Percentiles rank a stretch among this genome's conserved stretches.
phyloP scores from a whole-genome alignment of 768 basidiomycete genomes.

The Boletus eberwhitei region DNA sequence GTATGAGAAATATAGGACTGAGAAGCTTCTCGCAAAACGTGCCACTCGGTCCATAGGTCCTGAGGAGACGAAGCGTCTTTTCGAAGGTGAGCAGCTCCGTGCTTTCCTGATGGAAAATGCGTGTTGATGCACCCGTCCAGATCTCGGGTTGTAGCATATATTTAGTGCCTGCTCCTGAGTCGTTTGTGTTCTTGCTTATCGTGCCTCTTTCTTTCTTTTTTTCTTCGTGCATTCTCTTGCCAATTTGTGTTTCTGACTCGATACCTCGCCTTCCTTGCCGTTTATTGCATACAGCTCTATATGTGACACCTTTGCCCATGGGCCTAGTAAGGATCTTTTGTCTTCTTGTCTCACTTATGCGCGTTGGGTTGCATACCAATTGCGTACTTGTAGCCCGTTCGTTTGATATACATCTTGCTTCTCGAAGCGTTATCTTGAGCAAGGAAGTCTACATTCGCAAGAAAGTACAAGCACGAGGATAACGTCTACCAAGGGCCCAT shows the following conservation, averaged over 20 bases:
- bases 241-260: conserved; percentile 1
- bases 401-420: conserved; percentile 20
- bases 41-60: conserved; percentile 78
- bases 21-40: conserved; percentile 83
- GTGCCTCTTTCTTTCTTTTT: background rate
- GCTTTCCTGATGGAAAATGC: conserved; percentile 19
- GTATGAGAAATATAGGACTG: conserved; percentile 91
- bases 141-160: conserved; percentile 44
- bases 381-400: conserved; percentile 24
- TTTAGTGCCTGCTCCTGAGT: conserved; percentile 17
- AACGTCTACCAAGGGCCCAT: background rate
- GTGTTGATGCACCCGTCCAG: conserved; percentile 31
- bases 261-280: background rate
- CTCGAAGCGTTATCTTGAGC: background rate
- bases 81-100: conserved; percentile 55
- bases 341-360: conserved; percentile 23
- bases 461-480: conserved; percentile 4
- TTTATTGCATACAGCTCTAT: conserved; percentile 10
- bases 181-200: conserved; percentile 25
- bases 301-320: conserved; percentile 21
- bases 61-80: conserved; percentile 64
- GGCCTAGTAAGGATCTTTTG: conserved; percentile 15
- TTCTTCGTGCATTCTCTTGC: conserved; percentile 11
- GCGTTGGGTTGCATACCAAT: conserved; percentile 21
- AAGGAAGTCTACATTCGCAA: conserved; percentile 5